A percentile compares a stretch with the other conserved stretches of the same genome.
phyloP scores from a whole-genome alignment of 108 stramenopile genomes.

The Nitzschia sp. region DNA sequence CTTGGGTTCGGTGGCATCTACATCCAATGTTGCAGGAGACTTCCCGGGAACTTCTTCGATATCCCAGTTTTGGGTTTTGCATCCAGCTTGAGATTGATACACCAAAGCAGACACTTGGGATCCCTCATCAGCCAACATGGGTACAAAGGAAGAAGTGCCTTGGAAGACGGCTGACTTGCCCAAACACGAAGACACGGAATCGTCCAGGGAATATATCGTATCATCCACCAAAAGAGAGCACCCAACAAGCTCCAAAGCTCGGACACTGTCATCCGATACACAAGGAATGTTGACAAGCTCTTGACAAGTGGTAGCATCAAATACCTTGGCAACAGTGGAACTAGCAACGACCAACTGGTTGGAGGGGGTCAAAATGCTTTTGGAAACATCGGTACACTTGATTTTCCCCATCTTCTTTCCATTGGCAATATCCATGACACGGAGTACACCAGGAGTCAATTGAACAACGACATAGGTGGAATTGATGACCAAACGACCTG shows the following conservation, averaged over 20 bases:
- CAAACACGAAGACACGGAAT: constrained; percentile 1
- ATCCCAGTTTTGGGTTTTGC: constrained; percentile 14
- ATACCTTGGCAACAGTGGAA: constrained; percentile 8
- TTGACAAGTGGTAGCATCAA: constrained; percentile 24
- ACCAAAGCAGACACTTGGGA: constrained; percentile 22
- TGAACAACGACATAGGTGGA: constrained; percentile 22
- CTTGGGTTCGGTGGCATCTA: not conserved
- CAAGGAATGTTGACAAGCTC: constrained; percentile 14
- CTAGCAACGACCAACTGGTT: not conserved
- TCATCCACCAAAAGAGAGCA: constrained; percentile 10
- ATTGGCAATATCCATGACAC: constrained; percentile 30
- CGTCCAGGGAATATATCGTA: constrained; percentile 15
- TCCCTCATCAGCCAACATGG: constrained; percentile 18
- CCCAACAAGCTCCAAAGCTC: constrained; percentile 15
- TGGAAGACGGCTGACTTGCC: not conserved
- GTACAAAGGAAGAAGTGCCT: constrained; percentile 13
- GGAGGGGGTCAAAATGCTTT: not conserved
- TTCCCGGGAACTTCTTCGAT: constrained; percentile 18
- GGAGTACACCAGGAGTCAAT: constrained; percentile 10
- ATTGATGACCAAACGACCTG: constrained; percentile 8
- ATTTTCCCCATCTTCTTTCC: constrained; percentile 41
- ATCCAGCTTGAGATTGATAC: constrained; percentile 16
- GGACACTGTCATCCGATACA: not conserved
- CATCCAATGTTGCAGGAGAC: constrained; percentile 9
- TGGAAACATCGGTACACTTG: constrained; percentile 1